A percentile compares a stretch with the other conserved stretches of the same genome.
Evolutionary conservation across 202 grass and related monocot genomes (phyloP).

Genomic region (Brachypodium distachyon): DNA sequence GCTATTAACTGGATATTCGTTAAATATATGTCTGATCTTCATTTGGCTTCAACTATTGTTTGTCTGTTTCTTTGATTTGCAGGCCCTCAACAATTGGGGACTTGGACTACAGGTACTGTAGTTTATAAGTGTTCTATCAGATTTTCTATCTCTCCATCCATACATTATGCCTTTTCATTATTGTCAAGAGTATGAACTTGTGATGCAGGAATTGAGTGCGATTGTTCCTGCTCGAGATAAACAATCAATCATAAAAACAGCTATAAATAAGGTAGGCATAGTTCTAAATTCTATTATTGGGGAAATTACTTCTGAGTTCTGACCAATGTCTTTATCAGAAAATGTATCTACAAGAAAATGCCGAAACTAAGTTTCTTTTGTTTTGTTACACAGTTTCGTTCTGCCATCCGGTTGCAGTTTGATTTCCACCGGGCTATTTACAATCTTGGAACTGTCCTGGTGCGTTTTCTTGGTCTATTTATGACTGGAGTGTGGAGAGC

Average conservation of each 20-base stretch:
- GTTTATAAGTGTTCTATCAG: neutral
- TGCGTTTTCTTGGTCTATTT: constrained; percentile 8
- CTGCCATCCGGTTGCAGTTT: constrained; percentile 74
- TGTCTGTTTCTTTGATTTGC: neutral
- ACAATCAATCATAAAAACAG: constrained; percentile 68
- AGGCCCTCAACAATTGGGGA: constrained; percentile 85
- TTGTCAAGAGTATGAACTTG: constrained; percentile 18
- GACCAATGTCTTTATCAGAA: neutral
- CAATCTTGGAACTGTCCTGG: constrained; percentile 75
- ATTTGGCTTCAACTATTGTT: neutral
- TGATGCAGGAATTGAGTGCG: constrained; percentile 65
- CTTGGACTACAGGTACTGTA: constrained; percentile 65
- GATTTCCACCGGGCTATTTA: constrained; percentile 89
- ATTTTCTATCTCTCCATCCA: neutral
- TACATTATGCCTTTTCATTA: constrained; percentile 5
- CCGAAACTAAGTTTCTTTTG: neutral
- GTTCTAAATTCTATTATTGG: neutral
- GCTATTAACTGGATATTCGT: neutral
- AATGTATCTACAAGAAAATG: neutral
- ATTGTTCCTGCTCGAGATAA: constrained; percentile 78
- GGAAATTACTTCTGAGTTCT: neutral
- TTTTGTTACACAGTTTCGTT: constrained; percentile 59
- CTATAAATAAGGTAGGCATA: constrained; percentile 63
- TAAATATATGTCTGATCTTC: neutral
- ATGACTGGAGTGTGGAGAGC: neutral